Conservation (phyloP, 192 early-diverging fungal genomes). For the Coemansia sp. region DNA sequence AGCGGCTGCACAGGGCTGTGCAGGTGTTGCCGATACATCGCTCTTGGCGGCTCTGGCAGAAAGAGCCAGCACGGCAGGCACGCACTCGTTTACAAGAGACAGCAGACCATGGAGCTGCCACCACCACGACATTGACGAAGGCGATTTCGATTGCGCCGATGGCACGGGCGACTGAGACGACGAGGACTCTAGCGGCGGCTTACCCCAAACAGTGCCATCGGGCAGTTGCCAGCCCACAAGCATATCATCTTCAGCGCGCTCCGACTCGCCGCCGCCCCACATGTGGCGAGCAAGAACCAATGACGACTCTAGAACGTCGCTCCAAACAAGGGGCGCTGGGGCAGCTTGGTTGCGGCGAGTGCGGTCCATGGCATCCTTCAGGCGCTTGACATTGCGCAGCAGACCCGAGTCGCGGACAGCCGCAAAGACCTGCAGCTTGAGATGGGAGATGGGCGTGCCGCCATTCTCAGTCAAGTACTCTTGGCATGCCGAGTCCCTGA, state of each 20-base stretch:
- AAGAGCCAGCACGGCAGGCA: constrained; percentile 23
- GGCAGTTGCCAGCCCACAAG: constrained; percentile 47
- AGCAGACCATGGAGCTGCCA: constrained; percentile 32
- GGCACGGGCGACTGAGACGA: not conserved
- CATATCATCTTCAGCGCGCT: constrained; percentile 23
- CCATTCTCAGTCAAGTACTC: constrained; percentile 12
- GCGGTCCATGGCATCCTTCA: constrained; percentile 23
- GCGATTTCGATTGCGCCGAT: not conserved
- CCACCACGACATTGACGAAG: constrained; percentile 21
- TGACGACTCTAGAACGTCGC: not conserved
- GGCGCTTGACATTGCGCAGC: not conserved
- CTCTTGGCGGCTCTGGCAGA: constrained; percentile 1
- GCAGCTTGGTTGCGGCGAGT: constrained; percentile 1
- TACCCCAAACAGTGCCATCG: constrained; percentile 47
- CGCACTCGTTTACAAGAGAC: constrained; percentile 17
- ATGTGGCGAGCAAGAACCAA: constrained; percentile 17
- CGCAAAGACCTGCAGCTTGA: constrained; percentile 21
- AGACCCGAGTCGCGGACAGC: constrained; percentile 23
- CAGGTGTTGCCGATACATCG: not conserved
- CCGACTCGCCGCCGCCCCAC: constrained; percentile 20
- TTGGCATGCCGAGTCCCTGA: constrained; percentile 19
- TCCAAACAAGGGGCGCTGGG: constrained; percentile 10
- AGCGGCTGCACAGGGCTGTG: not conserved
- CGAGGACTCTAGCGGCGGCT: not conserved
- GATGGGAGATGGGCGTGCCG: constrained; percentile 11